Base-by-base conservation (phyloP, 352 stramenopile genomes). In the Pythium grandisporangium region DNA sequence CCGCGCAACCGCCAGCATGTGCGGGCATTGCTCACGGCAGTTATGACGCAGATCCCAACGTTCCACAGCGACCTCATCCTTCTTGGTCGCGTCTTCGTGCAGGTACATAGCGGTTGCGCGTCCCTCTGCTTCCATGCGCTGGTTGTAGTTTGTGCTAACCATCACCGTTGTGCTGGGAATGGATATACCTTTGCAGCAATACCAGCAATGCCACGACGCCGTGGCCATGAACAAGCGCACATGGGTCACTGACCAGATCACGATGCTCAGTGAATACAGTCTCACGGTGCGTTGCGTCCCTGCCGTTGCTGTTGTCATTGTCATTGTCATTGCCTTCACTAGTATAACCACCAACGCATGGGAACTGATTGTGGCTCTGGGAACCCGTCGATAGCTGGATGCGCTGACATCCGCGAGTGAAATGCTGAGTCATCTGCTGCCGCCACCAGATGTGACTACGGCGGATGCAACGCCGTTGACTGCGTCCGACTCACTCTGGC, bases 211-310 rank as follows among this genome's bases (percentile, higher is more conserved):
- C 1, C 56, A 85, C 29, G 11, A 19, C 3, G 21, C 44, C 0
- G 51, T 65, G 8, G 21, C 32, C 8, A 42, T 59, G 16, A 49
- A 42, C 23, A 70, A 66, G 45, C 56, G 59, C 1, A 41, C 36
- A 2, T 55, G 76, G 26, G 57, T 82, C 22, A 54, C 63, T 7
- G 54, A 74, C 7, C 50, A 80, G 36, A 63, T 68, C 25, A 62
- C 57, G 34, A 55, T 29, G 14, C 37, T 68, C 20, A 64, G 70
- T 45, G 71, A 88, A 29, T 48, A 62, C 29, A 61, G 56, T 42
- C 45, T 83, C 13, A 71, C 69, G 30, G 64, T 75, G 40, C 30
- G 51, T 51, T 26, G 13, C 25, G 23, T 20, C 3, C 8, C 13
- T 17, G 1, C 16, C 23, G 16, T n/a, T n/a, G 14, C 30, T 38